These are phyloP conservation scores for Suillus sp. DNA, from an alignment of 768 basidiomycete species.

Conservation along the genomic window DNA sequence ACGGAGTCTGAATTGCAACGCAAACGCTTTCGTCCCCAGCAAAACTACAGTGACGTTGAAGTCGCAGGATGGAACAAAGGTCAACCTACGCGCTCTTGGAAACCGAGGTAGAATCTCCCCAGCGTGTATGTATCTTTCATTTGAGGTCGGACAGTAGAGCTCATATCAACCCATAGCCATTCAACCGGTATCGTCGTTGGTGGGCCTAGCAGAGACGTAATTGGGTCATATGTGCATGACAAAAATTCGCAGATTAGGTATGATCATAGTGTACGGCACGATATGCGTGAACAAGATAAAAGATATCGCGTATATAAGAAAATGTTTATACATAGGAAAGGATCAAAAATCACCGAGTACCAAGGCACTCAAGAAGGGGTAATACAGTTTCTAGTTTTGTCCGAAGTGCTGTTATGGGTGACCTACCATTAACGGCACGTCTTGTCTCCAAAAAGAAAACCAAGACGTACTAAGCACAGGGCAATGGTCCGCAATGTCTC, in stretches of 20 bases:
- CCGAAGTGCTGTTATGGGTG: slow-evolving; percentile 22
- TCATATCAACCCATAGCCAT: neutral
- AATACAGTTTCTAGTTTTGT: slow-evolving; percentile 28
- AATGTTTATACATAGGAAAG: neutral
- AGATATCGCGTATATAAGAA: neutral
- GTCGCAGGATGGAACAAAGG: slow-evolving; percentile 20
- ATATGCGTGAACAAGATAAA: neutral
- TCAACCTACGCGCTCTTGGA: slow-evolving; percentile 20
- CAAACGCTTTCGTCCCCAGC: slow-evolving; percentile 28
- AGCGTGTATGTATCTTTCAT: slow-evolving; percentile 21
- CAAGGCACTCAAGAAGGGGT: slow-evolving; percentile 22
- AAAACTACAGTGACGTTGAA: slow-evolving; percentile 24
- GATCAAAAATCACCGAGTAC: neutral
- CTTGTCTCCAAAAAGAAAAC: neutral
- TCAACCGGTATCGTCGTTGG: neutral
- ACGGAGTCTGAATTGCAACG: slow-evolving; percentile 27
- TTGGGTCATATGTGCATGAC: neutral
- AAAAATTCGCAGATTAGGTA: neutral
- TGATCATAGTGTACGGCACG: neutral
- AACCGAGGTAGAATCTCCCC: slow-evolving; percentile 26
- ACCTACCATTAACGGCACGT: neutral
- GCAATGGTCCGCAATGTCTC: slow-evolving; percentile 20
- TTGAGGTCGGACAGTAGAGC: neutral
- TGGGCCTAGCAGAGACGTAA: neutral
- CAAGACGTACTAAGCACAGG: slow-evolving; percentile 25